Evolutionary conservation across 139 green algal species (phyloP), one percentile per base, ranked within the genome.

Genomic region (Chlorella sp.): DNA sequence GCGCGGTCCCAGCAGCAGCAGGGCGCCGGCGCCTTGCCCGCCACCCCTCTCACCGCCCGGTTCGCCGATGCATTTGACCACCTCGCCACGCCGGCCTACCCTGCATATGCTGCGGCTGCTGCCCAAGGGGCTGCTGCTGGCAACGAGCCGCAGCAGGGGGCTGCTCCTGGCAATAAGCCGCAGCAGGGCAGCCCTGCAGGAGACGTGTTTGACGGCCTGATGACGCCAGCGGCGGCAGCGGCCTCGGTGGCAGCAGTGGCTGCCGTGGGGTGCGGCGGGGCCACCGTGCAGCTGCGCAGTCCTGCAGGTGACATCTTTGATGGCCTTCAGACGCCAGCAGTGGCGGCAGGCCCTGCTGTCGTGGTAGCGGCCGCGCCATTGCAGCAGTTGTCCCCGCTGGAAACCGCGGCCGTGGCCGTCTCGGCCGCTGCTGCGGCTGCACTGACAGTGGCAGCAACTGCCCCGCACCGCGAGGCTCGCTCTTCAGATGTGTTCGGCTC

Each of bases 11-110:
- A 33, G 21, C 23, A 33, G 53, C 53, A 36, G 53, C 53, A 33
- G 8, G 46, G 17, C 2, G 43, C 35, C 67, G 36, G 67, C 50
- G 48, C 48, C 68, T 27, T 74, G 50, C 51, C 68, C 5, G 68
- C 68, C 36, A 74, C 68, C 35, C 68, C 68, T 51, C 53, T 74
- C 38, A 74, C 68, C 7, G 68, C 68, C 25, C 7, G 46, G 14
- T 63, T 12, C 60, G 51, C 43, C 60, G 72, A 70, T 21, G 71
- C 59, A 21, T 71, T 71, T 19, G 67, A 63, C 19, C 23, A 25
- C 56, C 56, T 63, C 56, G 33, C 33, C 56, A 63, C 56, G 9
- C 56, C 56, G 56, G 56, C 33, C 23, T 63, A 63, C 56, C 9
- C 56, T 23, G 56, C 56, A n/a, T 21, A 21, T 63, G 56, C 56